Conservation (phyloP, 805 yeast genomes). For the Starmerella sirachaensis region DNA sequence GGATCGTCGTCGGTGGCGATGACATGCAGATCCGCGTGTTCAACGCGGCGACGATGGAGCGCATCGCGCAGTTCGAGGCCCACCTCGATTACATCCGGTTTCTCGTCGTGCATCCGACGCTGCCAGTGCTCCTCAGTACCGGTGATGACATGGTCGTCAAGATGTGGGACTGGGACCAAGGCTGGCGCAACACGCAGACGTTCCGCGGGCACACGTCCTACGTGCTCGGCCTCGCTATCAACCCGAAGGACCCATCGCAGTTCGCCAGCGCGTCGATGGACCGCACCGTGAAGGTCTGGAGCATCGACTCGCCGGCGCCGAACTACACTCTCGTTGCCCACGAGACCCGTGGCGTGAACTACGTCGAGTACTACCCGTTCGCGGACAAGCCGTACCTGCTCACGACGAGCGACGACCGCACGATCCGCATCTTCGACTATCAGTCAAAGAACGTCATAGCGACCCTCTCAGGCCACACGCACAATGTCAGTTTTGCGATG, state of each 20-base stretch:
- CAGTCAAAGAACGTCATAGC: slow-evolving; percentile 95
- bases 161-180: slow-evolving; percentile 95
- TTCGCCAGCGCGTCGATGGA: slow-evolving; percentile 96
- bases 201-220: slow-evolving; percentile 95
- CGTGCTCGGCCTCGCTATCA: slow-evolving; percentile 87
- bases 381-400: slow-evolving; percentile 94
- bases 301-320: slow-evolving; percentile 73
- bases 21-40: slow-evolving; percentile 89
- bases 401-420: slow-evolving; percentile 81
- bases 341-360: slow-evolving; percentile 87
- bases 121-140: slow-evolving; percentile 77
- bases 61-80: slow-evolving; percentile 89
- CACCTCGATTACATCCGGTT: slow-evolving; percentile 95
- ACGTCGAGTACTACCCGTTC: slow-evolving; percentile 92
- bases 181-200: slow-evolving; percentile 79
- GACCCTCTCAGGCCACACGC: slow-evolving; percentile 81
- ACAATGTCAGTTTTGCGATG: slow-evolving; percentile 91
- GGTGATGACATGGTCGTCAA: slow-evolving; percentile 86
- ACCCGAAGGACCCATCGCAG: slow-evolving; percentile 94
- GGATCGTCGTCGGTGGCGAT: slow-evolving; percentile 94
- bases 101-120: slow-evolving; percentile 86
- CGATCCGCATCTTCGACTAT: slow-evolving; percentile 89
- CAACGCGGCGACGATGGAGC: slow-evolving; percentile 92
- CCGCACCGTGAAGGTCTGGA: slow-evolving; percentile 94
- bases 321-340: slow-evolving; percentile 88